Conservation (phyloP, 2,329 filamentous ascomycete species). For the Beauveria asiatica region DNA sequence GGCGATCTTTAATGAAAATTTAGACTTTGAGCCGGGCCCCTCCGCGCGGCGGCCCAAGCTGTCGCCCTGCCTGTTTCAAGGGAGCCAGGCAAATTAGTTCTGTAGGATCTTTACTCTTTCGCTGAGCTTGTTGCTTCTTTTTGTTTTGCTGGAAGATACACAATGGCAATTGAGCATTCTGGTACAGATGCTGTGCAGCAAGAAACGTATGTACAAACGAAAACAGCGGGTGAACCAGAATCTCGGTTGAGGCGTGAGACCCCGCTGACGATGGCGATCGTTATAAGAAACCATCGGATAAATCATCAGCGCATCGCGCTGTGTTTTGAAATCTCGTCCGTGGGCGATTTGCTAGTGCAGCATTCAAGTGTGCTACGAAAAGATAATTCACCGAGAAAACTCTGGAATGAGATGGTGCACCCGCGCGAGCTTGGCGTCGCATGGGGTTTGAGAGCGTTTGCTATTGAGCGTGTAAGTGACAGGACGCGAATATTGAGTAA, state of each 20-base stretch:
- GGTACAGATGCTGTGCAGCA: not conserved
- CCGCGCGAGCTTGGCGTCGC: not conserved
- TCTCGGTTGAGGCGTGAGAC: not conserved
- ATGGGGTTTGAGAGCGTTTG: constrained; percentile 3
- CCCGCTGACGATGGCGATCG: constrained; percentile 1
- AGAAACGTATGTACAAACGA: not conserved
- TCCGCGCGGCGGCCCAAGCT: not conserved
- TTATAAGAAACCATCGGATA: not conserved
- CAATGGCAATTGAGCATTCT: not conserved
- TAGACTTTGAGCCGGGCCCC: not conserved
- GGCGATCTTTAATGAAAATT: not conserved
- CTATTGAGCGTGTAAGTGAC: not conserved
- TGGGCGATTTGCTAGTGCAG: not conserved
- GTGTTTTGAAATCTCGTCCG: not conserved
- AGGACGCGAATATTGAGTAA: not conserved
- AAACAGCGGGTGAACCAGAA: not conserved
- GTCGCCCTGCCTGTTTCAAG: not conserved
- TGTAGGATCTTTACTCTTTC: not conserved
- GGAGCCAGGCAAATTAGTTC: not conserved
- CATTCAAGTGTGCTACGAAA: not conserved
- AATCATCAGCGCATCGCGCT: not conserved
- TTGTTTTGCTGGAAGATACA: not conserved
- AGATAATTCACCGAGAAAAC: not conserved
- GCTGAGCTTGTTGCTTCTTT: too few species aligned
- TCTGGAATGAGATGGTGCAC: not conserved